Evolutionary conservation across 345 rosid genomes (phyloP).

Genomic region (Camelina sativa): DNA sequence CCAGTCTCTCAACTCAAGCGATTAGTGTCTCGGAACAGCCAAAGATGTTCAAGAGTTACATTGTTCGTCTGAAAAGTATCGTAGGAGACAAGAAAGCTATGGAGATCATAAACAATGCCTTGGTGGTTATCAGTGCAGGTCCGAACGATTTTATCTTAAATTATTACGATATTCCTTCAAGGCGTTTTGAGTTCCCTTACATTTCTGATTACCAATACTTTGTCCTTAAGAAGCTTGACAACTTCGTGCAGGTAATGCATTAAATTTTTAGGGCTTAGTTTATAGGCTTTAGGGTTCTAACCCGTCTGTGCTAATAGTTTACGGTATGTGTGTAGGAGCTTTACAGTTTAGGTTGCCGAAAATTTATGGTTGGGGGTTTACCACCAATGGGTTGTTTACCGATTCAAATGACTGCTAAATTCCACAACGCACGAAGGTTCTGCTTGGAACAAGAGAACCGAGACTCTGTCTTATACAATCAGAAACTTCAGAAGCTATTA

Average conservation of each 20-base stretch:
- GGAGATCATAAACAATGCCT: neutral
- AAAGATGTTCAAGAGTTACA: slow-evolving; percentile 3
- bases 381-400: slow-evolving; percentile 9
- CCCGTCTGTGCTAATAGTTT: neutral
- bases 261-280: neutral
- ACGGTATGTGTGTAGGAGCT: neutral
- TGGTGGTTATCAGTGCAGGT: neutral
- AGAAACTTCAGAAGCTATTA: neutral
- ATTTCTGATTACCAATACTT: neutral
- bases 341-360: slow-evolving; percentile 13
- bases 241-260: neutral
- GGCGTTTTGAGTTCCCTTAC: neutral
- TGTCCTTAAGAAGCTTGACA: neutral
- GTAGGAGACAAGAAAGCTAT: slow-evolving; percentile 19
- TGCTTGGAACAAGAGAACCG: slow-evolving; percentile 9
- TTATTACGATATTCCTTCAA: slow-evolving; percentile 1
- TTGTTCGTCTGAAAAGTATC: neutral
- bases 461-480: neutral
- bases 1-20: neutral
- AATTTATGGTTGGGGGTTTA: neutral
- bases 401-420: slow-evolving; percentile 8
- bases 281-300: neutral
- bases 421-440: neutral
- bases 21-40: neutral
- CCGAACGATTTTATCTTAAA: slow-evolving; percentile 6